A percentile compares a stretch with the other conserved stretches of the same genome.
These are phyloP conservation scores for Peronospora belbahrii DNA, from an alignment of 352 stramenopile genomes.

Conservation along the genomic window DNA sequence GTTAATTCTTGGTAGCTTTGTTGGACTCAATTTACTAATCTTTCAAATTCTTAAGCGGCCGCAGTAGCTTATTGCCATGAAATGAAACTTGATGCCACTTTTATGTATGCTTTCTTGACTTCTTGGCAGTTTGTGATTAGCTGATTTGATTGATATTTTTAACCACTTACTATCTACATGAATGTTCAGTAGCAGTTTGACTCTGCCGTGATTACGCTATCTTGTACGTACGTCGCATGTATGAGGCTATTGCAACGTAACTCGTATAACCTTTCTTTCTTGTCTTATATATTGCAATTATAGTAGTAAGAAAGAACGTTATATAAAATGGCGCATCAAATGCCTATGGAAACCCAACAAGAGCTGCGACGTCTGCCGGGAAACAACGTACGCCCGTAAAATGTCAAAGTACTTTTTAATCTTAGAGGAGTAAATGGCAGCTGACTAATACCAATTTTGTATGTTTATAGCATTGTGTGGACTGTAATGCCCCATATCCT, in stretches of 20 bases:
- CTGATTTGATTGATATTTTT: slow-evolving; percentile 7
- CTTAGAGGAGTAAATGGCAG: not conserved
- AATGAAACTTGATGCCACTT: slow-evolving; percentile 11
- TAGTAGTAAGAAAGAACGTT: slow-evolving; percentile 4
- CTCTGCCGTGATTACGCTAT: too few species aligned
- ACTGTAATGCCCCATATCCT: slow-evolving; percentile 91
- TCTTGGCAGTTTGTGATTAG: slow-evolving; percentile 35
- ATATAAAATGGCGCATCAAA: slow-evolving; percentile 57
- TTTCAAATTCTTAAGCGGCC: slow-evolving; percentile 68
- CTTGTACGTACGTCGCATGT: slow-evolving; percentile 4
- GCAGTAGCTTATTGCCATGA: slow-evolving; percentile 52
- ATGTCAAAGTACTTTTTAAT: not conserved
- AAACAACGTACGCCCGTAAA: slow-evolving; percentile 60
- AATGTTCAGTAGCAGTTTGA: slow-evolving; percentile 12
- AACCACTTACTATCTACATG: slow-evolving; percentile 1
- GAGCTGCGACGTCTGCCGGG: slow-evolving; percentile 71
- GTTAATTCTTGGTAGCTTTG: slow-evolving; percentile 34
- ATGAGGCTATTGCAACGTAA: not conserved
- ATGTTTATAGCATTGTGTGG: slow-evolving; percentile 76
- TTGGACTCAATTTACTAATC: slow-evolving; percentile 55
- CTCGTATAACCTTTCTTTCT: not conserved
- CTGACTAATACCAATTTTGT: not conserved
- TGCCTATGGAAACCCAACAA: slow-evolving; percentile 80
- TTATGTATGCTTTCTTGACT: slow-evolving; percentile 1
- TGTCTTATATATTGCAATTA: not conserved